Percentiles rank a stretch among this genome's conserved stretches.
Evolutionary conservation across 805 yeast genomes (phyloP).

Genomic region (Deakozyma indianensis): DNA sequence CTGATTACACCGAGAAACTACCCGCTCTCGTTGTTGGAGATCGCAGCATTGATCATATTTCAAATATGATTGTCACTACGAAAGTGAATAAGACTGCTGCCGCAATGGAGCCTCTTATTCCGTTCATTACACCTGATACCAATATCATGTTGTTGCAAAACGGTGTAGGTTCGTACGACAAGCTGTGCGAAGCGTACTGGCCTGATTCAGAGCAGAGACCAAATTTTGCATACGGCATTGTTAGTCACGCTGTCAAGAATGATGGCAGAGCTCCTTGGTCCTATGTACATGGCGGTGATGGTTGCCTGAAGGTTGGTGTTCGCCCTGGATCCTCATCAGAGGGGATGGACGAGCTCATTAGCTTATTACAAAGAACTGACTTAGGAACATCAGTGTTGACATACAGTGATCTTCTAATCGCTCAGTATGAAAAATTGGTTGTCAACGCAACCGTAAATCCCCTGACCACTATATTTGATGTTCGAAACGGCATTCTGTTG

Average conservation of each 20-base stretch:
- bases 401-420: slow-evolving; percentile 34
- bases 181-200: slow-evolving; percentile 41
- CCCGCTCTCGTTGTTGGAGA: slow-evolving; percentile 9
- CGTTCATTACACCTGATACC: slow-evolving; percentile 33
- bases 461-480: slow-evolving; percentile 60
- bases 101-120: slow-evolving; percentile 45
- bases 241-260: slow-evolving; percentile 68
- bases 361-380: slow-evolving; percentile 1
- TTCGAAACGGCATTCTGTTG: slow-evolving; percentile 63
- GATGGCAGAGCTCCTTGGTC: slow-evolving; percentile 23
- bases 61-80: slow-evolving; percentile 57
- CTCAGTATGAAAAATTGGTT: slow-evolving; percentile 62
- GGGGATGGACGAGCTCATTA: background rate
- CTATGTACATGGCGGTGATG: slow-evolving; percentile 59
- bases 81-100: slow-evolving; percentile 60
- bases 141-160: slow-evolving; percentile 65
- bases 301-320: slow-evolving; percentile 28
- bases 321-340: slow-evolving; percentile 1
- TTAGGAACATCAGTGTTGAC: slow-evolving; percentile 11
- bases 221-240: slow-evolving; percentile 54
- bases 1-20: slow-evolving; percentile 6
- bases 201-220: slow-evolving; percentile 34
- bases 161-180: slow-evolving; percentile 62
- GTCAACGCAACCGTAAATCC: slow-evolving; percentile 80
- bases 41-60: slow-evolving; percentile 22